A percentile compares a stretch with the other conserved stretches of the same genome.
Evolutionary conservation across 257 asterid genomes (phyloP).

Genomic region (Prunella vulgaris): DNA sequence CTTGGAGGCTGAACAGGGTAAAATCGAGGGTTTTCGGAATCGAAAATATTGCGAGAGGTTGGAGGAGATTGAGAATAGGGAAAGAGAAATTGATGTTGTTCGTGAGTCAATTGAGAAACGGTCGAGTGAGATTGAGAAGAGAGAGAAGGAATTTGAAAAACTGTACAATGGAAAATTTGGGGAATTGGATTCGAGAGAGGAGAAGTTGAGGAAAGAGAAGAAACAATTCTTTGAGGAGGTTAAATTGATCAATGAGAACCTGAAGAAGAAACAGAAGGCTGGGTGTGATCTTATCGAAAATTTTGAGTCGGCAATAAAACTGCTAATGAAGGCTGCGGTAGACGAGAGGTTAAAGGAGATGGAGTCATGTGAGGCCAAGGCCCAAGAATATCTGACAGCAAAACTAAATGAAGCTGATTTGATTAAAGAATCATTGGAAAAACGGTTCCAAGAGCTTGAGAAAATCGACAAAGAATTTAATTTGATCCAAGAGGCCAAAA

Average conservation of each 20-base stretch:
- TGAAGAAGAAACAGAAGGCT: conserved; percentile 18
- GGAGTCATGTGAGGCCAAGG: conserved; percentile 12
- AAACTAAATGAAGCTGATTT: conserved; percentile 20
- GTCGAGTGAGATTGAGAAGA: conserved; percentile 23
- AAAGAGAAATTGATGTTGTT: conserved; percentile 21
- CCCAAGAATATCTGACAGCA: conserved; percentile 1
- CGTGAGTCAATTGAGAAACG: too few relatives aligned
- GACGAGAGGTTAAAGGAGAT: conserved; percentile 25
- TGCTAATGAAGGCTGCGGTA: conserved; percentile 14
- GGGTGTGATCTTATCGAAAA: conserved; percentile 15
- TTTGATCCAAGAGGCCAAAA: conserved; percentile 15
- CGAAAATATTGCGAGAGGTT: conserved; percentile 16
- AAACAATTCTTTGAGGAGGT: conserved; percentile 15
- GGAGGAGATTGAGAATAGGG: conserved; percentile 29
- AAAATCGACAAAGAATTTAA: conserved; percentile 13
- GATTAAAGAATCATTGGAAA: conserved; percentile 23
- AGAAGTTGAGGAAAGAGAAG: conserved; percentile 18
- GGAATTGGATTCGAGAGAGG: conserved; percentile 25
- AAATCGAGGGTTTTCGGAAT: conserved; percentile 10
- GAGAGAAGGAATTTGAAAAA: conserved; percentile 21
- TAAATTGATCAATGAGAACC: conserved; percentile 10
- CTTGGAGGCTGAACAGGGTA: conserved; percentile 20
- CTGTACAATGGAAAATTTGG: conserved; percentile 10
- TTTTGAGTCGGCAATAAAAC: conserved; percentile 6
- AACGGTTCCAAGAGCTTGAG: conserved; percentile 26